A percentile compares a stretch with the other conserved stretches of the same genome.
Evolutionary conservation across 306 rosid genomes (phyloP).

Genomic region (Quercus dentata): DNA sequence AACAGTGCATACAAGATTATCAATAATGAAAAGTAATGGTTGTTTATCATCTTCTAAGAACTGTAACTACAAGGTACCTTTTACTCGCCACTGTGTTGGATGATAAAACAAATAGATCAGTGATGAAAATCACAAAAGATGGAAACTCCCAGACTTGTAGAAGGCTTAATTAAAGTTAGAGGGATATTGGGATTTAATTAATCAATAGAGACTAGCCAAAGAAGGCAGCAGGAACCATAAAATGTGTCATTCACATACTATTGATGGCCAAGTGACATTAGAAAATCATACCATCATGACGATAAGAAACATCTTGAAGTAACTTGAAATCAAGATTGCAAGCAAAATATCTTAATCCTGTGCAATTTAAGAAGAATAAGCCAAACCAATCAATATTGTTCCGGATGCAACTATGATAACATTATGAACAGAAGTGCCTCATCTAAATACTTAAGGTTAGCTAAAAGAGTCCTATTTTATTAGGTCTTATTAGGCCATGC

Average conservation of each 20-base stretch:
- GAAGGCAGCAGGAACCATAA: neutral
- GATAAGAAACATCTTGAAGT: constrained; percentile 81
- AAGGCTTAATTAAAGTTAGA: too few species aligned
- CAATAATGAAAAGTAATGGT: too few species aligned
- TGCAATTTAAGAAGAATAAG: constrained; percentile 16
- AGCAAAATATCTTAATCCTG: constrained; percentile 64
- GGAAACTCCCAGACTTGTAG: too few species aligned
- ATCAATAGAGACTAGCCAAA: too few species aligned
- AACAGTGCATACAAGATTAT: too few species aligned
- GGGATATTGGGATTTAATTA: too few species aligned
- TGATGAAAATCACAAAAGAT: too few species aligned
- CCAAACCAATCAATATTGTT: constrained; percentile 1
- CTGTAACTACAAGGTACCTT: too few species aligned
- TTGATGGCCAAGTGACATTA: neutral
- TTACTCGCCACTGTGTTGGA: too few species aligned
- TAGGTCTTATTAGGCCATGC: neutral
- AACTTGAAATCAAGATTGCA: constrained; percentile 72
- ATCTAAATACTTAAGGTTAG: constrained; percentile 1
- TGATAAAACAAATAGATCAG: too few species aligned
- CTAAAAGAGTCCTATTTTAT: constrained; percentile 1
- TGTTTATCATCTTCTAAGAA: too few species aligned
- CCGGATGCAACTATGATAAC: neutral
- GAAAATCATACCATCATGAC: constrained; percentile 66
- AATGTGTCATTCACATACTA: neutral
- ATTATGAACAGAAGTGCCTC: constrained; percentile 9